phyloP scores from a whole-genome alignment of 495 filamentous ascomycete genomes.

The Aspergillus ellipticus region DNA sequence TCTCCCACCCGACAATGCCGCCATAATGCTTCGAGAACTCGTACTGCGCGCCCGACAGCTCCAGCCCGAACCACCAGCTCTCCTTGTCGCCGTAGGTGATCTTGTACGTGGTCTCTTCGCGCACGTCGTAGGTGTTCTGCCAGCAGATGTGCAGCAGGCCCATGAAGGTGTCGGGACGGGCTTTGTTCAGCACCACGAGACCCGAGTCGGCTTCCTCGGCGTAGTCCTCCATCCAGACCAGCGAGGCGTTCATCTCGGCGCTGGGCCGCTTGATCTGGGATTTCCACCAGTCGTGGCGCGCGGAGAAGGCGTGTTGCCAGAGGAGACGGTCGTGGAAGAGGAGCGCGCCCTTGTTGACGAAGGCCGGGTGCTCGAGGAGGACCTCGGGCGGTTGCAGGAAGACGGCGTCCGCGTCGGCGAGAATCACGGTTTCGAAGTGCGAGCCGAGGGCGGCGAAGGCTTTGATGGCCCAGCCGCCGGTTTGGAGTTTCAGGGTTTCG shows the following conservation, averaged over 20 bases:
- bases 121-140: constrained; percentile 9
- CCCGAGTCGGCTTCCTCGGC: constrained; percentile 11
- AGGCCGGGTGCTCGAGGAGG: constrained; percentile 2
- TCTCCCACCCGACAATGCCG: constrained; percentile 6
- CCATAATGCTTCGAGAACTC: constrained; percentile 10
- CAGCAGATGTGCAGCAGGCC: constrained; percentile 6
- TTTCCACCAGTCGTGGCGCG: constrained; percentile 1
- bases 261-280: constrained; percentile 5
- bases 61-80: constrained; percentile 10
- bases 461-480: constrained; percentile 10
- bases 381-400: constrained; percentile 11
- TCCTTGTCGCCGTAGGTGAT: constrained; percentile 10
- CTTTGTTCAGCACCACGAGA: constrained; percentile 5
- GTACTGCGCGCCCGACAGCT: constrained; percentile 2
- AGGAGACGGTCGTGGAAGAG: constrained; percentile 12
- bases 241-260: neutral
- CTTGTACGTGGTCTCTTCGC: constrained; percentile 7
- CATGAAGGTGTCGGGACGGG: neutral
- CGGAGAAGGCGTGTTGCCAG: neutral
- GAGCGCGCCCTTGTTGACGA: constrained; percentile 1
- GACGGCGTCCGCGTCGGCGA: constrained; percentile 7
- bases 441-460: constrained; percentile 8
- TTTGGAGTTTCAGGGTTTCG: neutral
- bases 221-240: constrained; percentile 8
- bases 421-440: constrained; percentile 7